phyloP scores from a whole-genome alignment of 2,329 filamentous ascomycete species.

The Dothideomycetes sp. region DNA sequence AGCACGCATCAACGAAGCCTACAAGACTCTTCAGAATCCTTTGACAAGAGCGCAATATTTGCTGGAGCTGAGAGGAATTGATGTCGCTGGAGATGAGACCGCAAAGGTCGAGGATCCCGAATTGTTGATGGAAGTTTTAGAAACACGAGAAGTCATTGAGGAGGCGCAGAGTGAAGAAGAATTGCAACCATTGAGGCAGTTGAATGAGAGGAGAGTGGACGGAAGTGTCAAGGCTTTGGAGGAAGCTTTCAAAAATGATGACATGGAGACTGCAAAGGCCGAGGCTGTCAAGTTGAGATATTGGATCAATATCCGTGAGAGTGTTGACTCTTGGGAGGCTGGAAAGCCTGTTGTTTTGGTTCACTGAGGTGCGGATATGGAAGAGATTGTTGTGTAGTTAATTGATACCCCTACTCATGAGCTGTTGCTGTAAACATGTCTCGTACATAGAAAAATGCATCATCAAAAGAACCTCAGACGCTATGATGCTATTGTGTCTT shows the following conservation, averaged over 20 bases:
- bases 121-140: slow-evolving; percentile 69
- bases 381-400: slow-evolving; percentile 1
- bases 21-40: slow-evolving; percentile 71
- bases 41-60: slow-evolving; percentile 83
- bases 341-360: slow-evolving; percentile 54
- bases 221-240: slow-evolving; percentile 56
- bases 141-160: slow-evolving; percentile 57
- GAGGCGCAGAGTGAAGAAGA: slow-evolving; percentile 51
- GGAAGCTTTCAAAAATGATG: slow-evolving; percentile 54
- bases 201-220: slow-evolving; percentile 60
- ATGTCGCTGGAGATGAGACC: slow-evolving; percentile 71
- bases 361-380: slow-evolving; percentile 33
- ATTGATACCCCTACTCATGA: no score
- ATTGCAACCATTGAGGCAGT: slow-evolving; percentile 47
- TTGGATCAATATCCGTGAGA: slow-evolving; percentile 81
- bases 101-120: slow-evolving; percentile 60
- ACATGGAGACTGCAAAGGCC: slow-evolving; percentile 55
- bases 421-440: no score
- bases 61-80: slow-evolving; percentile 59
- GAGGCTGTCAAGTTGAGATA: slow-evolving; percentile 76
- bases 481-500: no score
- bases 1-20: slow-evolving; percentile 81
- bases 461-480: no score
- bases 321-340: slow-evolving; percentile 72
- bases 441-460: no score